These are phyloP conservation scores for Botrytis byssoidea DNA, from an alignment of 2,329 filamentous ascomycete species.

Conservation along the genomic window DNA sequence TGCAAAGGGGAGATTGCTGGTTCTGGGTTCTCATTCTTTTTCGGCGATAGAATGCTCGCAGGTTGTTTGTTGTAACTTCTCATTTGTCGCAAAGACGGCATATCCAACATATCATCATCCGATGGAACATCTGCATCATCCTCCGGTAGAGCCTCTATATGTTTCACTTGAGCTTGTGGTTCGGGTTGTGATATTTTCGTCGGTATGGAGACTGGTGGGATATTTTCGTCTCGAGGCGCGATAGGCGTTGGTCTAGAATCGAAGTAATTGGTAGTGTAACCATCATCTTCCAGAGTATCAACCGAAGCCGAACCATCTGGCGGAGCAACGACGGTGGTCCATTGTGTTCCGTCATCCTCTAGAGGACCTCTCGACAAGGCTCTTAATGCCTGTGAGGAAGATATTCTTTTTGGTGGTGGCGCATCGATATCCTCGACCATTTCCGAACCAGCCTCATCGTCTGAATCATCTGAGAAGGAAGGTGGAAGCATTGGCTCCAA, in stretches of 20 bases:
- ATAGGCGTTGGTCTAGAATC: background rate
- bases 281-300: constrained; percentile 21
- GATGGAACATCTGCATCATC: constrained; percentile 22
- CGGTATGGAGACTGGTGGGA: background rate
- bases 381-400: constrained; percentile 54
- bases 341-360: constrained; percentile 45
- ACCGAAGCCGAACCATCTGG: constrained; percentile 38
- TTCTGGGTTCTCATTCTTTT: background rate
- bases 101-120: constrained; percentile 34
- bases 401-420: constrained; percentile 52
- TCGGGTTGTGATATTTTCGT: background rate
- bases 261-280: constrained; percentile 10
- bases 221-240: constrained; percentile 8
- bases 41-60: constrained; percentile 19
- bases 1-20: constrained; percentile 6
- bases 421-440: constrained; percentile 41
- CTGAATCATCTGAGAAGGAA: constrained; percentile 30
- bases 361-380: constrained; percentile 51
- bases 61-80: constrained; percentile 24
- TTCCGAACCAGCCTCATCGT: constrained; percentile 40
- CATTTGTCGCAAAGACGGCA: constrained; percentile 27
- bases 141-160: background rate
- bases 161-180: background rate
- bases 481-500: constrained; percentile 7
- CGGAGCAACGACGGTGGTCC: constrained; percentile 38